Evolutionary conservation across 441 rosid species (phyloP).

Genomic region (Croton laevigatus): DNA sequence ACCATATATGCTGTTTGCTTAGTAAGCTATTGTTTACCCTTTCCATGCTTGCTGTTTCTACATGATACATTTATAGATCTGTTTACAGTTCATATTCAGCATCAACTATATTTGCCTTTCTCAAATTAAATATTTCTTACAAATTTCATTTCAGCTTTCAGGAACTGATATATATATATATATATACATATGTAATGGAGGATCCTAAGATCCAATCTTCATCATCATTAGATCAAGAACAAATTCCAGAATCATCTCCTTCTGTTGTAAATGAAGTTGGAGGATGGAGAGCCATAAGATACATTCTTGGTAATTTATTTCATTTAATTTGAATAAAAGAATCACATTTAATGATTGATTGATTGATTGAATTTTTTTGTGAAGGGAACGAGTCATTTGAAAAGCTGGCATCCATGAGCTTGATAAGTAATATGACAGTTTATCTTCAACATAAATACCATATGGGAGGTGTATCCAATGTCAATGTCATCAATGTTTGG

Average conservation of each 20-base stretch:
- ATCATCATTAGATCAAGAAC: too few relatives aligned
- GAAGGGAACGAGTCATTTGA: constrained; percentile 59
- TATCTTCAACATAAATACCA: constrained; percentile 45
- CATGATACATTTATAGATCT: too few relatives aligned
- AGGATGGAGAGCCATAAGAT: constrained; percentile 50
- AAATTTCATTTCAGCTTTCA: too few relatives aligned
- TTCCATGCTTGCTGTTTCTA: too few relatives aligned
- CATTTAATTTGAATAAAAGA: neutral
- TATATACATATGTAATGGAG: too few relatives aligned
- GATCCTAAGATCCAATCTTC: too few relatives aligned
- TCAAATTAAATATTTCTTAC: too few relatives aligned
- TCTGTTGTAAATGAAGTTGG: constrained; percentile 18
- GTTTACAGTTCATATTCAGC: too few relatives aligned
- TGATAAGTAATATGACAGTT: constrained; percentile 44
- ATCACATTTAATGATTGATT: neutral
- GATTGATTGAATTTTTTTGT: neutral
- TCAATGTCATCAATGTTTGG: constrained; percentile 48
- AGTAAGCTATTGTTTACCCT: too few relatives aligned
- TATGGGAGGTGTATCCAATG: constrained; percentile 46
- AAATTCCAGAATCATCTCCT: neutral
- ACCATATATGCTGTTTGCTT: too few relatives aligned
- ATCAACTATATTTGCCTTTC: too few relatives aligned
- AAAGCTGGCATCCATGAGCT: constrained; percentile 58
- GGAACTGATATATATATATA: too few relatives aligned
- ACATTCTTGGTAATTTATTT: constrained; percentile 36